These are phyloP conservation scores for Monoraphidium neglectum DNA, from an alignment of 139 green algal species.

Conservation along the genomic window DNA sequence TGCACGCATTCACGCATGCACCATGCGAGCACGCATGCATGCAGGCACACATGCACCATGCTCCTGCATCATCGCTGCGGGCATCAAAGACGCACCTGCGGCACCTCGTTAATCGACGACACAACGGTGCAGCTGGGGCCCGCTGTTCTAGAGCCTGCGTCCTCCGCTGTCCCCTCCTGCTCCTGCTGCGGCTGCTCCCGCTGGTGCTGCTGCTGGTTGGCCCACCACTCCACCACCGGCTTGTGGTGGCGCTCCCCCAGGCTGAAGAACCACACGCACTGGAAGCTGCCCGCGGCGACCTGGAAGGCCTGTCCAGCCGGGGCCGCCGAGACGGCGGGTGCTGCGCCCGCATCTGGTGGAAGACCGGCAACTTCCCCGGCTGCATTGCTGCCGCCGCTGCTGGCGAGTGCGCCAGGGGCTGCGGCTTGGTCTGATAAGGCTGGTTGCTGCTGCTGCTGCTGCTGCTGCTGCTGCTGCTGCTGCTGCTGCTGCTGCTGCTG, in stretches of 20 bases:
- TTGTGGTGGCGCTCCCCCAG: constrained; percentile 25
- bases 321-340: background rate
- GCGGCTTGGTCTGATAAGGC: no score
- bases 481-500: background rate
- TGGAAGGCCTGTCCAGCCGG: constrained; percentile 4
- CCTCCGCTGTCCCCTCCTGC: background rate
- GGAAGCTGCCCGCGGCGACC: constrained; percentile 29
- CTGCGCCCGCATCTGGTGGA: background rate
- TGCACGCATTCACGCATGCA: no score
- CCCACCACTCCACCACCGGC: constrained; percentile 22
- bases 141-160: background rate
- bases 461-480: background rate
- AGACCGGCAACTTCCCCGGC: background rate
- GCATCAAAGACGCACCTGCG: constrained; percentile 1
- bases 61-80: no score
- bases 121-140: background rate
- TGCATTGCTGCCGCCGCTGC: background rate
- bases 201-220: constrained; percentile 2
- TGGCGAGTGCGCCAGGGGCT: no score
- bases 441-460: background rate
- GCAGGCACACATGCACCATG: no score
- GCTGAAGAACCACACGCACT: constrained; percentile 39
- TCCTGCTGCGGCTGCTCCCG: background rate
- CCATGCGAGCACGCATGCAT: no score
- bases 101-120: background rate